Conservation (phyloP, 805 yeast species). For the Metschnikowia amazonensis region DNA sequence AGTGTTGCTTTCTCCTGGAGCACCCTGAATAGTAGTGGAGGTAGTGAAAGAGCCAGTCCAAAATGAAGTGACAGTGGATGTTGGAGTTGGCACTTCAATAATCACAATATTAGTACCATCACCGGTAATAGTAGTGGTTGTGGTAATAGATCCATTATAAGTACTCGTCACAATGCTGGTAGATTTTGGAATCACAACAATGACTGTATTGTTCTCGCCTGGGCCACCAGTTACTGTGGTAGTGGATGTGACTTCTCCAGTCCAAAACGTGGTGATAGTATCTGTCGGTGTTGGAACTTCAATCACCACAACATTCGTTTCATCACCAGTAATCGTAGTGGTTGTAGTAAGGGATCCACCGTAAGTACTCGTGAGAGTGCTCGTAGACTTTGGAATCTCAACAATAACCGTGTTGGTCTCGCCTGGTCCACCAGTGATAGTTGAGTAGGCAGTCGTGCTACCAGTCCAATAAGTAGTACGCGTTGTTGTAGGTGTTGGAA, state of each 20-base stretch:
- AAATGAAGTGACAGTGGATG: conserved; percentile 13
- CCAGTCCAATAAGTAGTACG: conserved; percentile 2
- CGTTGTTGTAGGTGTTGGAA: conserved; percentile 7
- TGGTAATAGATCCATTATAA: too few species aligned
- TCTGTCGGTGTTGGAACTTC: conserved; percentile 18
- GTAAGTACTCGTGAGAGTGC: conserved; percentile 7
- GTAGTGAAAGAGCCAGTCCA: conserved; percentile 13
- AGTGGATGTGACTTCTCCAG: background rate
- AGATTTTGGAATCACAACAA: too few species aligned
- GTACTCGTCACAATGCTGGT: too few species aligned
- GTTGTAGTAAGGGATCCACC: too few species aligned
- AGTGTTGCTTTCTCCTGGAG: conserved; percentile 13
- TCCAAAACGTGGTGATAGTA: conserved; percentile 16
- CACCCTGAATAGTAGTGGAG: conserved; percentile 7
- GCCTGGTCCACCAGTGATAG: conserved; percentile 1
- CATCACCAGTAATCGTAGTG: conserved; percentile 6
- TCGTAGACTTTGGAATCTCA: conserved; percentile 8
- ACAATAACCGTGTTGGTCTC: conserved; percentile 11
- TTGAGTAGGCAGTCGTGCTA: background rate
- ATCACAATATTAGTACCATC: conserved; percentile 11
- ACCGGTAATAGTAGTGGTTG: conserved; percentile 1
- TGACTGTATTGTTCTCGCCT: too few species aligned
- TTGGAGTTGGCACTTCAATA: conserved; percentile 16
- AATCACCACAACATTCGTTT: conserved; percentile 10
- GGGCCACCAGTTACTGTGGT: background rate